Evolutionary conservation across 2,329 filamentous ascomycete genomes (phyloP), one percentile per base, ranked within the genome.

Genomic region (Colletotrichum sp.): DNA sequence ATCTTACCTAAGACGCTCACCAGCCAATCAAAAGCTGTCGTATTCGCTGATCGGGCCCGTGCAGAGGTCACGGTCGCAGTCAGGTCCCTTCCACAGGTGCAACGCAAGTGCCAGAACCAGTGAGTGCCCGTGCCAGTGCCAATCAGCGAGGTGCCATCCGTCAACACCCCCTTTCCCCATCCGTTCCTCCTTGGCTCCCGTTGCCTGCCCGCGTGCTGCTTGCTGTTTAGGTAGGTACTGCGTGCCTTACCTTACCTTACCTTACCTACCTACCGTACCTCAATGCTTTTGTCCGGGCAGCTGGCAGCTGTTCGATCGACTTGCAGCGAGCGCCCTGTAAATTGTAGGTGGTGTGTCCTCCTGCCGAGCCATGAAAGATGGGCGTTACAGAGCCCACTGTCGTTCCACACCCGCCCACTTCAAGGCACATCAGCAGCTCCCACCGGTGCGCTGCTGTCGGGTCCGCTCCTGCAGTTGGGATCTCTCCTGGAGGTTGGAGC

Each of bases 1-100:
- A 68, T 73, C 64, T 75, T 75, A 75, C 73, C 64, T 73, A 73
- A 73, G 71, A 26, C 28, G 10, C 24, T n/a, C 10, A 9, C 13
- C n/a, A 58, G 36, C 67, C 67, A 70, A 70, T 70, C 16, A 52
- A n/a, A 34, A 28, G 8, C 18, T n/a, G 36, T 52, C 24, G 28
- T 52, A 55, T 62, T 48, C n/a, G 18, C 26, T 26, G 30, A 62
- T 26, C 24, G 43, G 21, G 58, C 64, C 70, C 70, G 64, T 73
- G 73, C 72, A 43, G 26, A 21, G 38, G 30, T 58, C 71, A 70
- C 58, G 56, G 56, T 34, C 36, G 16, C 18, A 52, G 43, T 52
- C 43, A 52, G 43, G 43, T 52, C 43, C 43, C 43, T 52, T 21
- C n/a, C 43, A 52, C 3, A 52, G 43, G 43, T 52, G 43, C n/a